A percentile compares a stretch with the other conserved stretches of the same genome.
phyloP scores from a whole-genome alignment of 768 basidiomycete species.

The Daedaleopsis nitida region DNA sequence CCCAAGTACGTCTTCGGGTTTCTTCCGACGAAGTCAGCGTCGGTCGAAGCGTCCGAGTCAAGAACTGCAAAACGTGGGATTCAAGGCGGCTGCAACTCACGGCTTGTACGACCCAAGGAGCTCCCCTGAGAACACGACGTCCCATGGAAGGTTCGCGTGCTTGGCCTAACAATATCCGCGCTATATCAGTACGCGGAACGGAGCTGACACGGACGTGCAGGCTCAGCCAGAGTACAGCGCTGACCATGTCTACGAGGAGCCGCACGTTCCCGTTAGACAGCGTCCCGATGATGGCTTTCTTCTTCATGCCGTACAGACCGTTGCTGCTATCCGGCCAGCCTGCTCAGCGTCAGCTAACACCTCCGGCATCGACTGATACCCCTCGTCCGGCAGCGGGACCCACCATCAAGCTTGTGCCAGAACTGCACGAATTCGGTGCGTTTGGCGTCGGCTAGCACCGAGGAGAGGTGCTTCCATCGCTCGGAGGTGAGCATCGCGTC shows the following conservation, averaged over 20 bases:
- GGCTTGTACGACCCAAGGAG: slow-evolving; percentile 67
- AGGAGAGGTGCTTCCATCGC: slow-evolving; percentile 53
- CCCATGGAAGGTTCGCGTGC: slow-evolving; percentile 63
- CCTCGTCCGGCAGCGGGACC: background rate
- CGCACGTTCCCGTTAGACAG: slow-evolving; percentile 69
- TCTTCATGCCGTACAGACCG: slow-evolving; percentile 54
- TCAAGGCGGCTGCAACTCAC: slow-evolving; percentile 35
- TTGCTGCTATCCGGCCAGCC: slow-evolving; percentile 59
- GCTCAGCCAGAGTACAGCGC: background rate
- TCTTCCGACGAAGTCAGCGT: slow-evolving; percentile 30
- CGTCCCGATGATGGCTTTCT: slow-evolving; percentile 49
- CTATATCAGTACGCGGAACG: background rate
- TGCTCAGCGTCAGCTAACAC: slow-evolving; percentile 21
- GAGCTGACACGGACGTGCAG: background rate
- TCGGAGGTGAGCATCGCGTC: slow-evolving; percentile 52
- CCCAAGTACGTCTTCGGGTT: slow-evolving; percentile 54
- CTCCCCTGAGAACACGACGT: slow-evolving; percentile 60
- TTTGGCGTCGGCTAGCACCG: slow-evolving; percentile 44
- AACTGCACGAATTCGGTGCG: slow-evolving; percentile 47
- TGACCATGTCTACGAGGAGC: slow-evolving; percentile 62
- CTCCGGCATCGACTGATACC: no score
- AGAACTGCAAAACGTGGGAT: background rate
- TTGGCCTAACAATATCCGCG: slow-evolving; percentile 48
- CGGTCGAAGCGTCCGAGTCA: background rate
- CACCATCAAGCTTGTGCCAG: slow-evolving; percentile 66